Evolutionary conservation across 768 basidiomycete species (phyloP), one percentile per base, ranked within the genome.

Genomic region (Trametes coccinea): DNA sequence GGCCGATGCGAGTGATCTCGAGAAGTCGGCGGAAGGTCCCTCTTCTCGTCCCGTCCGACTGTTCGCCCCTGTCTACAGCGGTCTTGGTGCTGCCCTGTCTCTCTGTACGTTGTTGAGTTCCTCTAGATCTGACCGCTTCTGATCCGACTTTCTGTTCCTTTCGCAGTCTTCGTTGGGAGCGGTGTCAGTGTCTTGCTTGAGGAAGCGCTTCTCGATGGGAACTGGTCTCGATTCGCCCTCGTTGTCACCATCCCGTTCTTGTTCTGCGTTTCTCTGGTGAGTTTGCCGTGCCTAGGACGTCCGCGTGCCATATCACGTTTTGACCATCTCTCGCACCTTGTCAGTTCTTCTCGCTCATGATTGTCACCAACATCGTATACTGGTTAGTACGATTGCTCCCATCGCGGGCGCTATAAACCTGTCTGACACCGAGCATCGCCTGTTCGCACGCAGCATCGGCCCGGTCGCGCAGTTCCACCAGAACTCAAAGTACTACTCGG

Each of bases 391-490:
- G 13, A 7, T 10, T 53, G 9, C 37, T 17, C 31, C n/a, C 1
- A 61, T 62, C 52, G 13, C 30, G 9, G 40, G 46, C 13, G 27
- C 22, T 41, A 41, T 31, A 34, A 29, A 39, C 55, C n/a, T 39
- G 17, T 30, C 53, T 61, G 16, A 59, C 30, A 29, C 54, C 40
- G 47, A 43, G 51, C 57, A 49, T 22, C 48, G 45, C 45, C 11
- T 40, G 47, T 31, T 50, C 48, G 9, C 29, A 14, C 39, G 13
- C 62, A 89, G 88, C 8, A 66, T 93, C 61, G 93, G 93, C 29
- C 93, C 93, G 17, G 88, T 95, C 48, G 85, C 92, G 5, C 93
- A 94, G 65, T 92, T 84, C 72, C 85, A 90, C 69, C 86, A 93
- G 67, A 94, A 94, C 71, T 92, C 91, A 0, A 82, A 81, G 41